Percentiles rank a stretch among this genome's conserved stretches.
These are phyloP conservation scores for Allomyces macrogynus DNA, from an alignment of 192 early-diverging fungal species.

Conservation along the genomic window DNA sequence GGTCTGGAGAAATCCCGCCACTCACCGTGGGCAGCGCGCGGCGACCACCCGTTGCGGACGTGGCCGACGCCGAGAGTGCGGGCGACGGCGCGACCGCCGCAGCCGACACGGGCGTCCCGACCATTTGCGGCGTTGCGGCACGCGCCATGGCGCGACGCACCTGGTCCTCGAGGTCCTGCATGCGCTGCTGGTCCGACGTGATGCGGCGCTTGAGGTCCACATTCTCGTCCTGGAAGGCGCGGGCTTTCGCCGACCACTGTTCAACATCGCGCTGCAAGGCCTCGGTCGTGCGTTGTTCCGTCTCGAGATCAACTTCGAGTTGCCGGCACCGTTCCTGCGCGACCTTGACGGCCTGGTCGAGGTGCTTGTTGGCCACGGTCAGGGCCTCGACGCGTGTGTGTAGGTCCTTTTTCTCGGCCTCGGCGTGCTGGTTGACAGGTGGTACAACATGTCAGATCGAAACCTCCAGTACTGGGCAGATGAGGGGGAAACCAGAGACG, in stretches of 20 bases:
- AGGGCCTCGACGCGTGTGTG: not conserved
- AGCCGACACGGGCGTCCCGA: too few relatives aligned
- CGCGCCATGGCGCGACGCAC: not conserved
- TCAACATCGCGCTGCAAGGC: constrained; percentile 1
- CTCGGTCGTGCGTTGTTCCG: not conserved
- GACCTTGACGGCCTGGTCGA: constrained; percentile 8
- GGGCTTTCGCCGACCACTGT: too few relatives aligned
- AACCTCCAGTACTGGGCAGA: too few relatives aligned
- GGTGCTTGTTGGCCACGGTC: not conserved
- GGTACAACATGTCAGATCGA: too few relatives aligned
- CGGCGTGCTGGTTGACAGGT: too few relatives aligned
- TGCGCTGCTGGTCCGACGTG: constrained; percentile 1
- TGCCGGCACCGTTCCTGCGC: constrained; percentile 7
- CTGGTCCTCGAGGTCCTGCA: constrained; percentile 5
- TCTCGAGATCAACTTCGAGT: not conserved
- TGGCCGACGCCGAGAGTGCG: too few relatives aligned
- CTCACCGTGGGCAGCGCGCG: too few relatives aligned
- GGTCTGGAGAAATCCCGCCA: not conserved
- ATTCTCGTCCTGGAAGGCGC: not conserved
- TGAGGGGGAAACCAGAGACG: too few relatives aligned
- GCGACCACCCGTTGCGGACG: too few relatives aligned
- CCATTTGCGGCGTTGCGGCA: too few relatives aligned
- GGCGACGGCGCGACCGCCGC: too few relatives aligned
- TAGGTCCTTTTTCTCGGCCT: not conserved
- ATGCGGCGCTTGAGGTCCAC: constrained; percentile 1